phyloP scores from a whole-genome alignment of 441 rosid species.

The Populus hybrid region DNA sequence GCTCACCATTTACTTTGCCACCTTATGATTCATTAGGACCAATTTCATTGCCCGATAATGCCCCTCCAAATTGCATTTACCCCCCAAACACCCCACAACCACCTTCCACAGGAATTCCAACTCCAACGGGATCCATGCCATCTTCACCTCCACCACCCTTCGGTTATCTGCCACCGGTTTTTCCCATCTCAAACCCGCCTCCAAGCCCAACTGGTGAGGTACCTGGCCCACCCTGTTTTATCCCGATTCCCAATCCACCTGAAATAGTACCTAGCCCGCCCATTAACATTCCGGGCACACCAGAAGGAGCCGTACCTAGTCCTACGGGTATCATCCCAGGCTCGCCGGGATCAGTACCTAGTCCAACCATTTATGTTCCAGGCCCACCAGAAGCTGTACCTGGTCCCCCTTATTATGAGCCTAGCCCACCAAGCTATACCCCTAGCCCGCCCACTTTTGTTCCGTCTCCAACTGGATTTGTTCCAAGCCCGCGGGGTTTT shows the following conservation, averaged over 20 bases:
- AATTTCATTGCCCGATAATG: slow-evolving; percentile 37
- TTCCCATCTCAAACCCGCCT: slow-evolving; percentile 33
- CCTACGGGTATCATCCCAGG: slow-evolving; percentile 24
- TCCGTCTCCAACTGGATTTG: slow-evolving; percentile 41
- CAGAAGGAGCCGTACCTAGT: slow-evolving; percentile 23
- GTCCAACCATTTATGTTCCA: slow-evolving; percentile 15
- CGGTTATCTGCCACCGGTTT: slow-evolving; percentile 26
- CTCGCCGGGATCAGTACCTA: slow-evolving; percentile 24
- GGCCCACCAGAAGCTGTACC: slow-evolving; percentile 36
- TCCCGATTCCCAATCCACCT: slow-evolving; percentile 26
- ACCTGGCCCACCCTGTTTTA: slow-evolving; percentile 13
- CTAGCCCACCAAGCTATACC: slow-evolving; percentile 39
- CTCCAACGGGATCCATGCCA: slow-evolving; percentile 22
- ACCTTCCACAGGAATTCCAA: slow-evolving; percentile 28
- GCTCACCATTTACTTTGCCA: slow-evolving; percentile 59
- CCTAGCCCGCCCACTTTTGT: slow-evolving; percentile 42
- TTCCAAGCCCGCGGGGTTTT: slow-evolving; percentile 49
- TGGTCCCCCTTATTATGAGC: slow-evolving; percentile 33
- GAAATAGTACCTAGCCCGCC: slow-evolving; percentile 33
- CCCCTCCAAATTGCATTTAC: slow-evolving; percentile 61
- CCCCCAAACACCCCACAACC: slow-evolving; percentile 56
- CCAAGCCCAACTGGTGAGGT: slow-evolving; percentile 35
- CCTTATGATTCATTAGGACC: slow-evolving; percentile 63
- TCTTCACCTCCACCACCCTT: slow-evolving; percentile 20
- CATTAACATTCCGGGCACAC: slow-evolving; percentile 37